Conservation (phyloP, 2,329 filamentous ascomycete species). For the Beauveria australis region DNA sequence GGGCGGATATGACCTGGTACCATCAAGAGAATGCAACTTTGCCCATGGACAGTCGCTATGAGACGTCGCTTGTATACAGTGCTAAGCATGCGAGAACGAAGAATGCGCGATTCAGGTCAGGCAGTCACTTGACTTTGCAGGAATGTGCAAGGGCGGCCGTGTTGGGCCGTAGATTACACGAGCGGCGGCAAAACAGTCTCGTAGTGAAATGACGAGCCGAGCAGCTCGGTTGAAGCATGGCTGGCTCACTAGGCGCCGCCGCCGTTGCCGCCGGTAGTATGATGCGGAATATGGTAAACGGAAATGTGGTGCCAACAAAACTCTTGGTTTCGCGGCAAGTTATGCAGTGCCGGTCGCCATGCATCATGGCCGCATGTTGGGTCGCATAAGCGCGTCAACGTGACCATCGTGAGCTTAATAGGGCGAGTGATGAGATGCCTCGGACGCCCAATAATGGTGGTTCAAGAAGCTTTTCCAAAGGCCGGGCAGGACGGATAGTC, state of each 20-base stretch:
- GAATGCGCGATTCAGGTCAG: not conserved
- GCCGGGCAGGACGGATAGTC: not conserved
- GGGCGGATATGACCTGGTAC: too few species aligned
- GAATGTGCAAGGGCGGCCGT: not conserved
- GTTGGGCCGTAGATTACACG: not conserved
- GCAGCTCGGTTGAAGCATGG: not conserved
- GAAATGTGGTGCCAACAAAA: not conserved
- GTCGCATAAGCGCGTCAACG: not conserved
- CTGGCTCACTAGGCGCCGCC: not conserved
- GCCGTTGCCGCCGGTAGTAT: not conserved
- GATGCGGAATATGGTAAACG: too few species aligned
- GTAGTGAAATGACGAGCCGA: not conserved
- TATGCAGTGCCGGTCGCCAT: not conserved
- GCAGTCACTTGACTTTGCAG: not conserved
- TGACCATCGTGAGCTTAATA: constrained; percentile 1
- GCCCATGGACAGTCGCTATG: too few species aligned
- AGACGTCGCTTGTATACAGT: not conserved
- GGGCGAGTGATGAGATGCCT: not conserved
- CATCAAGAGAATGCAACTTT: too few species aligned
- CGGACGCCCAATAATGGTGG: not conserved
- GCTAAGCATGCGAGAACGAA: not conserved
- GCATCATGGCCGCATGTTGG: constrained; percentile 4
- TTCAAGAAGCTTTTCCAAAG: not conserved
- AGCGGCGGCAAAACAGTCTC: not conserved
- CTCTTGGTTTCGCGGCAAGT: not conserved